A percentile compares a stretch with the other conserved stretches of the same genome.
Evolutionary conservation across 495 filamentous ascomycete genomes (phyloP).

Genomic region (Aspergillus haitiensis): DNA sequence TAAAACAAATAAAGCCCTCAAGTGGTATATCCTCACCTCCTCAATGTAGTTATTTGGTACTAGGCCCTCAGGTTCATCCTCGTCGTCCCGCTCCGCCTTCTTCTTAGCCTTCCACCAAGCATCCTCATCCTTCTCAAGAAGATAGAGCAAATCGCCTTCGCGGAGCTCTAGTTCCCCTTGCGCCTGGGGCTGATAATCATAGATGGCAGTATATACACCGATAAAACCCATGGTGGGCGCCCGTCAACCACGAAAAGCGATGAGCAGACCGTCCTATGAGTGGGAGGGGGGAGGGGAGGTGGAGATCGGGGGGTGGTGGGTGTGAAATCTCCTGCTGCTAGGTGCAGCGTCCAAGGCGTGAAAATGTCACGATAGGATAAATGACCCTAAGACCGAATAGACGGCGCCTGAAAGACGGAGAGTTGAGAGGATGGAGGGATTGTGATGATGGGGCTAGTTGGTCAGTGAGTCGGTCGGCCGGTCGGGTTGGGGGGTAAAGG

Average conservation of each 20-base stretch:
- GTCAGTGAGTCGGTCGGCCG: background rate
- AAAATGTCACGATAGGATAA: conserved; percentile 6
- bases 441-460: conserved; percentile 14
- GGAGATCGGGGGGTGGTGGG: background rate
- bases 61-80: conserved; percentile 91
- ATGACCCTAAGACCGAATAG: background rate
- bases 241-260: conserved; percentile 17
- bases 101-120: conserved; percentile 99
- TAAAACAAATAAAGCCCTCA: background rate
- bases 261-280: conserved; percentile 1
- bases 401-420: conserved; percentile 7
- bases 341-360: conserved; percentile 25
- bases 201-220: conserved; percentile 87
- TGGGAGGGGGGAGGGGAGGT: background rate
- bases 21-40: conserved; percentile 65
- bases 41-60: conserved; percentile 95
- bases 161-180: conserved; percentile 83
- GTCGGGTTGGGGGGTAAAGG: background rate
- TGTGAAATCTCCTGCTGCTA: conserved; percentile 21
- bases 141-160: conserved; percentile 89
- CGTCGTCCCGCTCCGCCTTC: conserved; percentile 85
- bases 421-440: conserved; percentile 7
- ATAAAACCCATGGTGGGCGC: conserved; percentile 68
- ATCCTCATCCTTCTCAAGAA: conserved; percentile 88
- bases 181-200: conserved; percentile 89